Conservation (phyloP, 2,329 filamentous ascomycete genomes). For the Aureobasidium sp. region DNA sequence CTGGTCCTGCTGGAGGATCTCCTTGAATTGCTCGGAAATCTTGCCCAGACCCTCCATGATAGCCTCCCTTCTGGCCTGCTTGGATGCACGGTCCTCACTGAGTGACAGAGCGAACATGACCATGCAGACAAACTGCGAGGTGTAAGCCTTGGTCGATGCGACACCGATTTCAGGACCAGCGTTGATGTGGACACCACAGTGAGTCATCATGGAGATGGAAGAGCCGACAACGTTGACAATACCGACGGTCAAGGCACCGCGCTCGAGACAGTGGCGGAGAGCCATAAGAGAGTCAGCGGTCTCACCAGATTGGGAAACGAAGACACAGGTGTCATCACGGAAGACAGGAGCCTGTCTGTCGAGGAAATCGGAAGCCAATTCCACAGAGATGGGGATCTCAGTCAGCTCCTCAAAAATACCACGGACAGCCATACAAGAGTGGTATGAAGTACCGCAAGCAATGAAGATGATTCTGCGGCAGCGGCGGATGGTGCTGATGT, state of each 20-base stretch:
- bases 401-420: slow-evolving; percentile 96
- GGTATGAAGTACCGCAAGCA: slow-evolving; percentile 95
- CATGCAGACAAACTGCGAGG: slow-evolving; percentile 98
- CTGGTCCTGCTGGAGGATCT: slow-evolving; percentile 84
- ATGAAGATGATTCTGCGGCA: slow-evolving; percentile 98
- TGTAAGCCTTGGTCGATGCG: slow-evolving; percentile 98
- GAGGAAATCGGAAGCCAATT: slow-evolving; percentile 95
- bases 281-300: slow-evolving; percentile 97
- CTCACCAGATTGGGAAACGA: slow-evolving; percentile 97
- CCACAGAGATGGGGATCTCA: slow-evolving; percentile 94
- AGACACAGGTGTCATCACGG: slow-evolving; percentile 98
- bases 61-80: slow-evolving; percentile 83
- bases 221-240: slow-evolving; percentile 98
- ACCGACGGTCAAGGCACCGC: slow-evolving; percentile 92
- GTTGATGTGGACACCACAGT: slow-evolving; percentile 99
- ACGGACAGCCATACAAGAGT: slow-evolving; percentile 99
- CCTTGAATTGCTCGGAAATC: slow-evolving; percentile 84
- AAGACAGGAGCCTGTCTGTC: slow-evolving; percentile 95
- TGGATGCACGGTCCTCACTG: slow-evolving; percentile 92
- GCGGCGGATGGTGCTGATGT: slow-evolving; percentile 91
- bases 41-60: slow-evolving; percentile 90
- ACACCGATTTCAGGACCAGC: slow-evolving; percentile 98
- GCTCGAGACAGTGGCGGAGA: slow-evolving; percentile 94
- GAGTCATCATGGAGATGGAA: slow-evolving; percentile 95
- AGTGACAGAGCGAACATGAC: slow-evolving; percentile 98